Conservation (phyloP, 2,329 filamentous ascomycete species). For the Epichloe uncinata region DNA sequence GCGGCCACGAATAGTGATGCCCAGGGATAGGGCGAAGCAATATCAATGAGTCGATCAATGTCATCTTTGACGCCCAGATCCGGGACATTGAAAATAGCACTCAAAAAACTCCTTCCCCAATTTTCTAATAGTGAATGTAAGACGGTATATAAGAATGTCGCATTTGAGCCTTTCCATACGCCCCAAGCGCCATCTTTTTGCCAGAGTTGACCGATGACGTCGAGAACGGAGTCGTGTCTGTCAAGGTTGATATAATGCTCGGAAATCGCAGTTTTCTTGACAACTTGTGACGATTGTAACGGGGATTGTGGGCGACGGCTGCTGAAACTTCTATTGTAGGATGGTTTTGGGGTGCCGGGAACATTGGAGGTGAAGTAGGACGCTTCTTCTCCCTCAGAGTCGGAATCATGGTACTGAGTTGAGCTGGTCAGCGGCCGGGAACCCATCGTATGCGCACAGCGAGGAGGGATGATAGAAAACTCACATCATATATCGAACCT, state of each 20-base stretch:
- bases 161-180: slow-evolving; percentile 88
- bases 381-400: slow-evolving; percentile 64
- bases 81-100: slow-evolving; percentile 78
- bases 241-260: slow-evolving; percentile 56
- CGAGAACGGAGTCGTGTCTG: slow-evolving; percentile 67
- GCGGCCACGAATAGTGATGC: slow-evolving; percentile 63
- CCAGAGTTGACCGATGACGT: slow-evolving; percentile 81
- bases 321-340: slow-evolving; percentile 18
- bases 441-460: background rate
- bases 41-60: slow-evolving; percentile 58
- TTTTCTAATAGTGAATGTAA: slow-evolving; percentile 79
- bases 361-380: slow-evolving; percentile 67
- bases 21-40: slow-evolving; percentile 69
- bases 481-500: slow-evolving; percentile 24
- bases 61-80: slow-evolving; percentile 67
- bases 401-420: slow-evolving; percentile 35
- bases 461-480: slow-evolving; percentile 2
- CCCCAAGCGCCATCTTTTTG: slow-evolving; percentile 80
- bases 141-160: slow-evolving; percentile 82
- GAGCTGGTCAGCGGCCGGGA: background rate
- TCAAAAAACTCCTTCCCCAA: slow-evolving; percentile 83
- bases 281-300: slow-evolving; percentile 10
- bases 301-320: slow-evolving; percentile 20
- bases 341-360: slow-evolving; percentile 40
- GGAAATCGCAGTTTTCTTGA: slow-evolving; percentile 20